Base-by-base conservation (phyloP, 176 grass and related monocot genomes). In the Eragrostis nindensis region DNA sequence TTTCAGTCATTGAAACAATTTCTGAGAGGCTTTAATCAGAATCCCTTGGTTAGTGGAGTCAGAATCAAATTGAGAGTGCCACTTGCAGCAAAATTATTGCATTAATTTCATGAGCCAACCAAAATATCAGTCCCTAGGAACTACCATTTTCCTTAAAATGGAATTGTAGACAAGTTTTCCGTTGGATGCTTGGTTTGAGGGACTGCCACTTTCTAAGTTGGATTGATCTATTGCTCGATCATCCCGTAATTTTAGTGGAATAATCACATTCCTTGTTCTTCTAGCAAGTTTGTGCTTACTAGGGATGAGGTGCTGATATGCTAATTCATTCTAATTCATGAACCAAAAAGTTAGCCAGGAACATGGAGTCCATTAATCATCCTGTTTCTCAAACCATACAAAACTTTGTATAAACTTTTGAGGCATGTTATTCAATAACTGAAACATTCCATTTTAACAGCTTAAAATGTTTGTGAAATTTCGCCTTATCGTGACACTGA, bases 1-100 rank as follows among this genome's bases (percentile, higher is more conserved):
- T 62, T 76, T 84, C 55, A 18, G 10, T 67, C 70, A 82, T 38
- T 82, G 22, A 52, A 53, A 66, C 72, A 59, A 30, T 82, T 43
- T 66, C 73, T 47, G 14, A 38, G 60, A 41, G 39, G 66, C 40
- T 78, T 84, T 86, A 29, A 38, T 40, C 40, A 73, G 67, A 89
- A 86, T 77, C 67, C 25, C 48, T 61, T 82, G 62, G 74, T 43
- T 82, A 60, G 73, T 90, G 78, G 68, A 86, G 73, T 73, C 52
- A 70, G 78, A 89, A 82, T 82, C 78, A 82, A 63, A 47, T 78
- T 43, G 47, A 52, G 6, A 48, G 38, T 71, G 59, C 29, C 63
- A 60, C 59, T 50, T 50, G 47, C n/a, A 43, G 19, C 29, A 21
- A 4, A 77, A 72, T 77, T 76, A 56, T 76, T 66, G 16, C 52